These are phyloP conservation scores for Collybia mongolica DNA, from an alignment of 768 basidiomycete species.

Conservation along the genomic window DNA sequence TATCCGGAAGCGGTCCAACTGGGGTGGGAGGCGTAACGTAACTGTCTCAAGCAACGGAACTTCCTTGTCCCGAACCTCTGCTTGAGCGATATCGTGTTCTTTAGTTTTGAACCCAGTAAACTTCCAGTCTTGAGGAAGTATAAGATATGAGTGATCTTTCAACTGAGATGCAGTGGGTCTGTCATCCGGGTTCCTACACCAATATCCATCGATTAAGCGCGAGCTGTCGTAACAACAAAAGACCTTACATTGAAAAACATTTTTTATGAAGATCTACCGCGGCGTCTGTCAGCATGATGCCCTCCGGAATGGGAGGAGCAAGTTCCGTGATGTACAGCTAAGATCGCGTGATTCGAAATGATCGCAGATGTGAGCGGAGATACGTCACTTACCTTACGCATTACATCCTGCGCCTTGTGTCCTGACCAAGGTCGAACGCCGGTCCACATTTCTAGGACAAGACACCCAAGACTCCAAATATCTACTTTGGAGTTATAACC, in stretches of 20 bases:
- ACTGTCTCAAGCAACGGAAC: no score
- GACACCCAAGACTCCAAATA: slow-evolving; percentile 97
- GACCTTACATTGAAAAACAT: slow-evolving; percentile 81
- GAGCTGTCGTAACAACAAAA: no score
- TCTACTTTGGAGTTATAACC: slow-evolving; percentile 96
- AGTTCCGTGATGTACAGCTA: slow-evolving; percentile 81
- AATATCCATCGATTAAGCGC: slow-evolving; percentile 1
- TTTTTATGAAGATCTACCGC: slow-evolving; percentile 82
- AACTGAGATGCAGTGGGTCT: slow-evolving; percentile 78
- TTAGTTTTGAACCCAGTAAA: slow-evolving; percentile 53
- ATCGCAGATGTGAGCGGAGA: background rate
- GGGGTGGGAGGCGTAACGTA: background rate
- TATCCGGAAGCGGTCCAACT: background rate
- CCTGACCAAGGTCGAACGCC: slow-evolving; percentile 90
- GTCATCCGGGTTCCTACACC: slow-evolving; percentile 69
- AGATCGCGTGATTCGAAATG: background rate
- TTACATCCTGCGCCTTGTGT: slow-evolving; percentile 84
- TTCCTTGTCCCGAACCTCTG: no score
- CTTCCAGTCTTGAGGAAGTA: slow-evolving; percentile 64
- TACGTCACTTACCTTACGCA: slow-evolving; percentile 72
- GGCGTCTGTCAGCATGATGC: slow-evolving; percentile 64
- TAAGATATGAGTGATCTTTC: slow-evolving; percentile 72
- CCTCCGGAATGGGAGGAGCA: slow-evolving; percentile 85
- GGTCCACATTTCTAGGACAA: slow-evolving; percentile 97
- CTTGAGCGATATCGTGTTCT: slow-evolving; percentile 6